Evolutionary conservation across 345 rosid genomes (phyloP), one percentile per base, ranked within the genome.

Genomic region (Arabis alpina): DNA sequence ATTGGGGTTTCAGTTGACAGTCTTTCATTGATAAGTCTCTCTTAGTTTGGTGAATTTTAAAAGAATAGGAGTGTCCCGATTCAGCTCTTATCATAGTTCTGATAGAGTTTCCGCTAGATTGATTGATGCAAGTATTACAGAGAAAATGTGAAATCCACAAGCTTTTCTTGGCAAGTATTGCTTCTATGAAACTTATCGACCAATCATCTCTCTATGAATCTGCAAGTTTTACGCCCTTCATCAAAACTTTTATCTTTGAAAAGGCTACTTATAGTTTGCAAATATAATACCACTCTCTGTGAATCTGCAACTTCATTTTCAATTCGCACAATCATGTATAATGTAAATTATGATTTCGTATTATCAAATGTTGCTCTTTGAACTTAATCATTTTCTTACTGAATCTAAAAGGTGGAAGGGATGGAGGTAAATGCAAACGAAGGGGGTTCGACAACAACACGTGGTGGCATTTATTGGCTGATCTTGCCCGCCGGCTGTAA

Each of bases 401-500:
- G 54, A 15, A 65, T 63, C 64, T 81, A 70, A 79, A 79, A 93
- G 99, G 97, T 94, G 34, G 99, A 84, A 65, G 99, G 97, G 62
- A 94, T 94, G 73, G 81, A 91, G 83, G 97, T 94, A 61, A 87
- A 89, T 80, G 97, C 91, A 30, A 80, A 93, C 74, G 99, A 93
- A 80, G 99, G 99, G 10, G 99, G 99, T 36, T 84, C 87, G 23
- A 94, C 99, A n/a, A 74, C 59, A 73, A 94, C 96, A 5, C 93
- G 99, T 14, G 99, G 99, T 49, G 97, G 99, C 76, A 68, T 85
- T 59, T 91, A 91, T 68, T 91, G 97, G 95, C 51, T 91, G 62
- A 94, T 94, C 79, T 84, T 94, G 67, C 99, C 99, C 50, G 97
- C 99, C 40, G 99, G 99, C 86, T 94, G 99, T 94, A 91, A 87